A percentile compares a stretch with the other conserved stretches of the same genome.
Conservation (phyloP, 1,139 yeast species). For the Hansenula lynferdii region DNA sequence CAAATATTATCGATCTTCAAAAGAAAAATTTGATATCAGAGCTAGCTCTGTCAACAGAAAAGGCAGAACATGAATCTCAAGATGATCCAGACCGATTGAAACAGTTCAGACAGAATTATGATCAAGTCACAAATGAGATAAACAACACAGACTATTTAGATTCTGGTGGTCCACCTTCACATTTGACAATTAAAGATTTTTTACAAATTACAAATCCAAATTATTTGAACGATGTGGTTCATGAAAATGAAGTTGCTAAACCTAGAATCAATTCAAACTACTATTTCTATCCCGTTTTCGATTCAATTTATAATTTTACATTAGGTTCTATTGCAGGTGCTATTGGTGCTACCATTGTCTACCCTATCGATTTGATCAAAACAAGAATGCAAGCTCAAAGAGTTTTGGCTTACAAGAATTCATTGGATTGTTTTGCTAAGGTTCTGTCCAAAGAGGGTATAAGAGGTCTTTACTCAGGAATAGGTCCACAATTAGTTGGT, state of each 20-base stretch:
- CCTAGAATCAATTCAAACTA: slow-evolving; percentile 28
- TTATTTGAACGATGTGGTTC: slow-evolving; percentile 56
- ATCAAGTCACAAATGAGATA: slow-evolving; percentile 27
- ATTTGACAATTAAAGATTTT: slow-evolving; percentile 35
- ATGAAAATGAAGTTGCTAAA: slow-evolving; percentile 32
- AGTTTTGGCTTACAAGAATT: slow-evolving; percentile 62
- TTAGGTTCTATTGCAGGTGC: slow-evolving; percentile 97
- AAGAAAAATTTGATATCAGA: slow-evolving; percentile 8
- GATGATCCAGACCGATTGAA: slow-evolving; percentile 22
- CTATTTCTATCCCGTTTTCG: slow-evolving; percentile 55
- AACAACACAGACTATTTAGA: slow-evolving; percentile 19
- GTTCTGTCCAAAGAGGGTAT: slow-evolving; percentile 77
- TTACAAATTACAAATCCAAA: slow-evolving; percentile 36
- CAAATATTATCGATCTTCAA: slow-evolving; percentile 5
- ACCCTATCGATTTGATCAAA: slow-evolving; percentile 94
- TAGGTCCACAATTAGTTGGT: slow-evolving; percentile 92
- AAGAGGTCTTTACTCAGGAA: slow-evolving; percentile 87
- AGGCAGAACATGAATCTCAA: slow-evolving; percentile 8
- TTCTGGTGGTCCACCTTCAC: slow-evolving; percentile 5
- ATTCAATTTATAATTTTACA: slow-evolving; percentile 81
- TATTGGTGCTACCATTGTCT: slow-evolving; percentile 96
- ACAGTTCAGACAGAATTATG: slow-evolving; percentile 27
- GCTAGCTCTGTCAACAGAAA: slow-evolving; percentile 6
- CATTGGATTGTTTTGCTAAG: slow-evolving; percentile 81
- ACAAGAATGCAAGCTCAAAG: slow-evolving; percentile 98